A percentile compares a stretch with the other conserved stretches of the same genome.
phyloP scores from a whole-genome alignment of 202 grass and related monocot genomes.

The Digitaria exilis region DNA sequence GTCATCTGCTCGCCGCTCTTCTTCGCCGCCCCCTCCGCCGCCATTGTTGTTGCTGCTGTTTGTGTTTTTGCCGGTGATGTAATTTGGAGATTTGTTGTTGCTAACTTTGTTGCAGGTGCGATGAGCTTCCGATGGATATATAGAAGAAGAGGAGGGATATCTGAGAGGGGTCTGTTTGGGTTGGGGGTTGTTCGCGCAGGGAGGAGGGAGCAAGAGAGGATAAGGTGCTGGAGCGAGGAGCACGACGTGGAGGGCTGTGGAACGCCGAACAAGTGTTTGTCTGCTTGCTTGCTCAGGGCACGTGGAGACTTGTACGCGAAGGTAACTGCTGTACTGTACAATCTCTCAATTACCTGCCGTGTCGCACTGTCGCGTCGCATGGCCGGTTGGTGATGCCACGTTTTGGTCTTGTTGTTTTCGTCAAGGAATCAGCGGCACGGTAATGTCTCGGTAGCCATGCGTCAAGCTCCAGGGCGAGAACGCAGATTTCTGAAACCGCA shows the following conservation, averaged over 20 bases:
- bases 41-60: not conserved
- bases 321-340: not conserved
- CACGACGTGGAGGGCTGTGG: constrained; percentile 52
- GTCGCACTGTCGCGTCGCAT: not conserved
- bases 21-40: not conserved
- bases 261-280: constrained; percentile 22
- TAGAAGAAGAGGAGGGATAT: not conserved
- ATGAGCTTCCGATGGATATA: constrained; percentile 28
- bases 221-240: constrained; percentile 39
- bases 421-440: not conserved
- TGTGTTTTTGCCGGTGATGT: not conserved
- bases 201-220: constrained; percentile 41
- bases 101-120: not conserved
- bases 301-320: constrained; percentile 52
- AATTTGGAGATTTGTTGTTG: not conserved
- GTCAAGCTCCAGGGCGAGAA: no score
- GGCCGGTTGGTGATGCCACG: not conserved
- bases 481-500: not conserved
- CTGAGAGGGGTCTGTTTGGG: not conserved
- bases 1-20: constrained; percentile 66
- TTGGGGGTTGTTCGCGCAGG: not conserved
- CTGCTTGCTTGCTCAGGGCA: not conserved
- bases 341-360: not conserved
- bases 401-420: not conserved
- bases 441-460: not conserved